Conservation (phyloP, 805 yeast species). For the Kuraishia ogatae region DNA sequence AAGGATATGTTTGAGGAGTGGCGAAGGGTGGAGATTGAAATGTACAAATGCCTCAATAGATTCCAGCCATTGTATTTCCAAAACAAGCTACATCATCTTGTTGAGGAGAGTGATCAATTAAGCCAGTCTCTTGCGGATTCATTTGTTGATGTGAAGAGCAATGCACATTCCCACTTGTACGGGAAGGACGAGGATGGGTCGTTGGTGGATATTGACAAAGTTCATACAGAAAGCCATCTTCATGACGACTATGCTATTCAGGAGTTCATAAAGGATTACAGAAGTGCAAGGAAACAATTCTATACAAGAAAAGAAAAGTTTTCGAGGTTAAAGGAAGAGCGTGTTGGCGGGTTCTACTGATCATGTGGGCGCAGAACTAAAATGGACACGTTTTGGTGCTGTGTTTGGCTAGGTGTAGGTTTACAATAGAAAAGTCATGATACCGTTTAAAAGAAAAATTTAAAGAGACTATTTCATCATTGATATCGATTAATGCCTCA, state of each 20-base stretch:
- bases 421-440: too few relatives aligned
- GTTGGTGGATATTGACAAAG: conserved; percentile 6
- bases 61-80: conserved; percentile 2
- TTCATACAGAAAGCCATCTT: conserved; percentile 17
- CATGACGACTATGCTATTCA: conserved; percentile 19
- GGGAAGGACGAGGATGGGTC: neutral
- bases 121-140: neutral
- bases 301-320: conserved; percentile 38
- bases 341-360: conserved; percentile 24
- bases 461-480: too few relatives aligned
- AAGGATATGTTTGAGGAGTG: conserved; percentile 4
- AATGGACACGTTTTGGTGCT: too few relatives aligned
- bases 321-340: conserved; percentile 35
- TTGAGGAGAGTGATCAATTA: neutral
- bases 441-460: too few relatives aligned
- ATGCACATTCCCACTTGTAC: neutral
- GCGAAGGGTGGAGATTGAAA: neutral
- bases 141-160: neutral
- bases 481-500: too few relatives aligned
- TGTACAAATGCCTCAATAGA: neutral
- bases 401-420: too few relatives aligned
- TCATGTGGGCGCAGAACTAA: too few relatives aligned
- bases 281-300: conserved; percentile 29
- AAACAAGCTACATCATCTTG: neutral
- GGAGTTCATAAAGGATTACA: conserved; percentile 32